Evolutionary conservation across 192 early-diverging fungal species (phyloP).

Genomic region (Pilobolus umbonatus): DNA sequence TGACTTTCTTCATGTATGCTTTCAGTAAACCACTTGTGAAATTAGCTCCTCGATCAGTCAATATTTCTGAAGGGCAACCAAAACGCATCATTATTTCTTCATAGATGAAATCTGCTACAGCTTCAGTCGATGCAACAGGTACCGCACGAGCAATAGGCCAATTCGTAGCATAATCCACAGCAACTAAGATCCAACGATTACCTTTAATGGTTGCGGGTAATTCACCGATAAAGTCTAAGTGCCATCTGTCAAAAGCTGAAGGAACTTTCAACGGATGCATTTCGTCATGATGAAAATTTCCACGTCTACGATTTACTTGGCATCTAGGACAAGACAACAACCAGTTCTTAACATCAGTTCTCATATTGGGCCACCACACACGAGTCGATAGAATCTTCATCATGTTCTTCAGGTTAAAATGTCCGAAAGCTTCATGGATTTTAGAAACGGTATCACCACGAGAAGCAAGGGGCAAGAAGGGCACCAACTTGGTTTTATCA

Average conservation of each 20-base stretch:
- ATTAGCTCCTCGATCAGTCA: conserved; percentile 17
- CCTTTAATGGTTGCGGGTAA: neutral
- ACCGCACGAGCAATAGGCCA: conserved; percentile 29
- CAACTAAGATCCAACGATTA: conserved; percentile 23
- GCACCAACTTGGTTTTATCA: neutral
- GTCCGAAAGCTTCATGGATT: neutral
- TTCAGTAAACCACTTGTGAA: conserved; percentile 8
- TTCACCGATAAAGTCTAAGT: conserved; percentile 17
- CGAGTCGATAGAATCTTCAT: neutral
- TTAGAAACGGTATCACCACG: neutral
- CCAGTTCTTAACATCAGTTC: conserved; percentile 2
- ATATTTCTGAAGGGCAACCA: conserved; percentile 19
- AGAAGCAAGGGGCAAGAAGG: neutral
- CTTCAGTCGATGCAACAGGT: conserved; percentile 6
- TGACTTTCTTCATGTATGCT: neutral
- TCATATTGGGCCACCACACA: conserved; percentile 3
- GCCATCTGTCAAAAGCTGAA: conserved; percentile 6
- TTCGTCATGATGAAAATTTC: neutral
- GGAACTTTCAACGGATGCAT: conserved; percentile 9
- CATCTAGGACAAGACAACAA: neutral
- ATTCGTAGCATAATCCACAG: conserved; percentile 30
- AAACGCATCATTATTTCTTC: conserved; percentile 24
- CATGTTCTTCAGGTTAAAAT: neutral
- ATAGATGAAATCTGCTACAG: conserved; percentile 19
- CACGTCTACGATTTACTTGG: neutral